These are phyloP conservation scores for Psilocybe azurescens DNA, from an alignment of 768 basidiomycete species.

Conservation along the genomic window DNA sequence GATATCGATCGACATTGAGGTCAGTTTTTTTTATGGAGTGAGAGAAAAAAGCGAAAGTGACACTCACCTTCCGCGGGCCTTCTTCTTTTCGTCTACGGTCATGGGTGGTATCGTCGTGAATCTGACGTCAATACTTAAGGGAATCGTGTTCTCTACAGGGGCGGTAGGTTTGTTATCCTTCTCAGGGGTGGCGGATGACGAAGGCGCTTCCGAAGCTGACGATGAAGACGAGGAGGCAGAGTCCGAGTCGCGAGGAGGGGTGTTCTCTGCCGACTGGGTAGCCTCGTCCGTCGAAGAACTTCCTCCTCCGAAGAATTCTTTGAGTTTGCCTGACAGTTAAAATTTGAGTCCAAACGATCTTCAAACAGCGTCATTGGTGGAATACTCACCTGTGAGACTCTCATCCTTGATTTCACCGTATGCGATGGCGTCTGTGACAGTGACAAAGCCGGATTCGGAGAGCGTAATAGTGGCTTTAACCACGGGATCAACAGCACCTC, in stretches of 20 bases:
- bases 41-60: not conserved
- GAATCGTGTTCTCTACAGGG: constrained; percentile 66
- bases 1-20: constrained; percentile 30
- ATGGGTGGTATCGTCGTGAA: constrained; percentile 78
- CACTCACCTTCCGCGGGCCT: constrained; percentile 69
- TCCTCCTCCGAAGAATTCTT: constrained; percentile 81
- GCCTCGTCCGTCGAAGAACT: constrained; percentile 46
- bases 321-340: constrained; percentile 71
- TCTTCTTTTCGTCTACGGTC: constrained; percentile 77
- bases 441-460: constrained; percentile 87
- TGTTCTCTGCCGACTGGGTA: constrained; percentile 46
- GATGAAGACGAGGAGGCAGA: constrained; percentile 6
- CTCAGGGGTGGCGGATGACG: constrained; percentile 35
- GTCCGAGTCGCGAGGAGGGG: constrained; percentile 48
- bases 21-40: not conserved
- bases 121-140: constrained; percentile 64
- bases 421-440: constrained; percentile 78
- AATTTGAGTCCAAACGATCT: not conserved
- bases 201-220: constrained; percentile 36
- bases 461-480: constrained; percentile 85
- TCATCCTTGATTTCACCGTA: constrained; percentile 86
- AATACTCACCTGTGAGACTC: constrained; percentile 65
- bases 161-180: constrained; percentile 45
- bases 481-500: constrained; percentile 80
- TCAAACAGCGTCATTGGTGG: not conserved